Percentiles rank a stretch among this genome's conserved stretches.
Conservation (phyloP, 1,284 basidiomycete species). For the Baeospora myosura region DNA sequence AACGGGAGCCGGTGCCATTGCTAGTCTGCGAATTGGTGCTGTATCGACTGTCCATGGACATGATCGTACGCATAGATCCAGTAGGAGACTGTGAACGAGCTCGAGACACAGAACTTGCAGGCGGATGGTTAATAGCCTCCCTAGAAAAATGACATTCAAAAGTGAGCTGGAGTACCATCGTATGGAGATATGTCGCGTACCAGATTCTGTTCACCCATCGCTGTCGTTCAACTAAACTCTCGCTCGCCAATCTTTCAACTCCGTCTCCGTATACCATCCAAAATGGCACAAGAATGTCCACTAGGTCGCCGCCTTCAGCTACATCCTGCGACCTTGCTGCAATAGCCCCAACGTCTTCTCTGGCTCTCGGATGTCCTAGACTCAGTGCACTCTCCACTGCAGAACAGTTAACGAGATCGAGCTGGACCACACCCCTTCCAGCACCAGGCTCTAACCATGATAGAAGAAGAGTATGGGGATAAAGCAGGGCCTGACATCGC, state of each 20-base stretch:
- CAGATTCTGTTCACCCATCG: constrained; percentile 85
- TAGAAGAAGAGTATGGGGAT: constrained; percentile 70
- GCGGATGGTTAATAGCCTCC: constrained; percentile 54
- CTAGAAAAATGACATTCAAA: constrained; percentile 30
- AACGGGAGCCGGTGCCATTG: constrained; percentile 44
- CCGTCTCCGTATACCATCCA: constrained; percentile 84
- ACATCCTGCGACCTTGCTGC: constrained; percentile 59
- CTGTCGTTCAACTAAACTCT: constrained; percentile 75
- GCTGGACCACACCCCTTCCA: constrained; percentile 70
- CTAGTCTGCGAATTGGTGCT: constrained; percentile 17
- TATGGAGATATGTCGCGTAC: constrained; percentile 35
- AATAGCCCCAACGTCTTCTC: constrained; percentile 77
- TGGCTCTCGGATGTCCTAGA: constrained; percentile 68
- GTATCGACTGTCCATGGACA: constrained; percentile 42
- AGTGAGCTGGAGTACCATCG: constrained; percentile 5
- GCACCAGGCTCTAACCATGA: constrained; percentile 78
- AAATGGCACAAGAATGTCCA: constrained; percentile 78
- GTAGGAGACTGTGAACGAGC: constrained; percentile 53
- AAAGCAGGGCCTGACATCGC: constrained; percentile 75
- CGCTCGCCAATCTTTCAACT: constrained; percentile 75
- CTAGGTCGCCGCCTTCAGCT: constrained; percentile 39
- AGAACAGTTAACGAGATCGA: constrained; percentile 78
- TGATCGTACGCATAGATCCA: constrained; percentile 65
- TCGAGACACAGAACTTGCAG: constrained; percentile 21
- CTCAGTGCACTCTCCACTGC: constrained; percentile 76